A percentile compares a stretch with the other conserved stretches of the same genome.
These are phyloP conservation scores for Thecaphora frezii DNA, from an alignment of 1,284 basidiomycete genomes.

Conservation along the genomic window DNA sequence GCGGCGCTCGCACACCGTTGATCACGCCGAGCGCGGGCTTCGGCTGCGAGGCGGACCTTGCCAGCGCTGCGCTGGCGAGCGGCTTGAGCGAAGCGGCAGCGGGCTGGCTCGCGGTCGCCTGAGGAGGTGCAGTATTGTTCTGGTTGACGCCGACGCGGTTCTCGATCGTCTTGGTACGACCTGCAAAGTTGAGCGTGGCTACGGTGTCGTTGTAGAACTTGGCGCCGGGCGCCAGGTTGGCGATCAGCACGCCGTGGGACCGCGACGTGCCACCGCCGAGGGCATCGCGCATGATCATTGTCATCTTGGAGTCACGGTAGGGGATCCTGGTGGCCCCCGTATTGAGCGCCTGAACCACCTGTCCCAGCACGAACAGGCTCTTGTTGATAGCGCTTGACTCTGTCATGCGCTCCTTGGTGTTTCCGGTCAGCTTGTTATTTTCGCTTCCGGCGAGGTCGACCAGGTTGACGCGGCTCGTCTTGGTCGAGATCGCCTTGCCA, in stretches of 20 bases:
- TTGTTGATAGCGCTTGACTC: slow-evolving; percentile 99
- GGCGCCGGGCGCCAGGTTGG: slow-evolving; percentile 2
- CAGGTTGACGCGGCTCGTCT: slow-evolving; percentile 71
- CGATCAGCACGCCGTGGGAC: slow-evolving; percentile 1
- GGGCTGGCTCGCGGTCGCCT: neutral
- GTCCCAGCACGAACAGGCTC: slow-evolving; percentile 92
- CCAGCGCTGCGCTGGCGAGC: neutral
- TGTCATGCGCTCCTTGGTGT: slow-evolving; percentile 67
- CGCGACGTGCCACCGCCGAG: neutral
- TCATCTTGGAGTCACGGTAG: slow-evolving; percentile 4
- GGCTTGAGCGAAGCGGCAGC: neutral
- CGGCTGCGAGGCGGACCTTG: neutral
- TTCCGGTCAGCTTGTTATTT: slow-evolving; percentile 83
- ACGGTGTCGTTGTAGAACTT: slow-evolving; percentile 4
- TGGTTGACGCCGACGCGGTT: slow-evolving; percentile 1
- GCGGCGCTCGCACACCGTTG: neutral
- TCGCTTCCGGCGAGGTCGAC: slow-evolving; percentile 97
- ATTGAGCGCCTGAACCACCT: slow-evolving; percentile 87
- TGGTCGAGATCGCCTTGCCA: neutral
- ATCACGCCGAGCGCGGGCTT: neutral
- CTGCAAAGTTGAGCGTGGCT: slow-evolving; percentile 3
- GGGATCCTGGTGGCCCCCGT: neutral
- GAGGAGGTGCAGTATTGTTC: neutral
- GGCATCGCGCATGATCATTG: slow-evolving; percentile 5
- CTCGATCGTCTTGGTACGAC: slow-evolving; percentile 1